Conservation (phyloP, 2,329 filamentous ascomycete genomes). For the Cercospora brassicicola region DNA sequence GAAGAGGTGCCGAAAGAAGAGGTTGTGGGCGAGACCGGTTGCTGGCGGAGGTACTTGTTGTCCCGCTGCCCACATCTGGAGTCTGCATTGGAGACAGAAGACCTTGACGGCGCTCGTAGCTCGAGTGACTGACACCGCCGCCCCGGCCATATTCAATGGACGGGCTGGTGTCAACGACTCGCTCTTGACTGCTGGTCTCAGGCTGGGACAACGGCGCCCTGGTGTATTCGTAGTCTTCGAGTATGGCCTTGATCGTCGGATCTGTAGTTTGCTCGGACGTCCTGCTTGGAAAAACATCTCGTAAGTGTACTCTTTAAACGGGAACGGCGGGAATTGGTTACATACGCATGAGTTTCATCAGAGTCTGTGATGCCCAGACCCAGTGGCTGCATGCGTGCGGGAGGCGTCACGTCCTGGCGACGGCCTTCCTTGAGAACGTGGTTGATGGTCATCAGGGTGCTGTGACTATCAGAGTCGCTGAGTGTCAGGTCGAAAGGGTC, state of each 20-base stretch:
- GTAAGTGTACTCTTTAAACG: conserved; percentile 40
- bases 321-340: conserved; percentile 29
- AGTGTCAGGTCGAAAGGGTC: conserved; percentile 35
- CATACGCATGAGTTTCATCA: conserved; percentile 37
- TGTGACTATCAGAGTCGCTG: conserved; percentile 28
- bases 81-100: conserved; percentile 17
- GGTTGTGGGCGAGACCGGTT: background rate
- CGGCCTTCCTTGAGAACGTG: conserved; percentile 21
- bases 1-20: conserved; percentile 24
- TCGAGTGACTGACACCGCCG: background rate
- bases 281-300: conserved; percentile 36
- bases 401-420: conserved; percentile 13
- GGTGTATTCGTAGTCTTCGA: conserved; percentile 35
- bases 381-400: conserved; percentile 11
- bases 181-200: conserved; percentile 3
- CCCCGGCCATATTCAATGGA: conserved; percentile 20
- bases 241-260: conserved; percentile 31
- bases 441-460: conserved; percentile 22
- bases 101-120: conserved; percentile 6
- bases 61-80: conserved; percentile 7
- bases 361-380: conserved; percentile 25
- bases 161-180: conserved; percentile 14
- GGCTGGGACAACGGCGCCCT: conserved; percentile 12
- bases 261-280: conserved; percentile 25
- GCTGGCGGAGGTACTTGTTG: background rate